These are phyloP conservation scores for Batkoa obscura DNA, from an alignment of 371 early-diverging fungal species.

Conservation along the genomic window DNA sequence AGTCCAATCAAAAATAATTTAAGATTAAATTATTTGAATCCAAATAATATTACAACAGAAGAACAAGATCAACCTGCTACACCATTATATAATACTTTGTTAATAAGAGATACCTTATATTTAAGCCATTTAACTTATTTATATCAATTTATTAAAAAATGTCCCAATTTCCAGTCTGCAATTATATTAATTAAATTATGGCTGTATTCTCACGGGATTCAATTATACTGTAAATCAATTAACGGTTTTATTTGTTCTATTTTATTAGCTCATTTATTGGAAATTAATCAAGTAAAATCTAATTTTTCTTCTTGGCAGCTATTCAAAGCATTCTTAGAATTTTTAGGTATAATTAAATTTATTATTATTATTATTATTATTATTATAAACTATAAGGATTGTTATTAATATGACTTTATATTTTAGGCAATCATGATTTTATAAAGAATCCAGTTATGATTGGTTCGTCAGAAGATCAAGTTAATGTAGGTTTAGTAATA, in stretches of 20 bases:
- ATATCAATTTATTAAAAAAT: slow-evolving; percentile 45
- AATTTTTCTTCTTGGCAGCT: slow-evolving; percentile 71
- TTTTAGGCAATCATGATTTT: no score
- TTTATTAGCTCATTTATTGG: slow-evolving; percentile 68
- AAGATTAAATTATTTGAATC: no score
- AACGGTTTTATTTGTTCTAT: slow-evolving; percentile 64
- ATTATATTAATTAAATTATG: slow-evolving; percentile 62
- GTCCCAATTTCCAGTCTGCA: slow-evolving; percentile 59
- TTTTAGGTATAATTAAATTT: slow-evolving; percentile 19
- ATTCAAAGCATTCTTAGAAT: slow-evolving; percentile 65
- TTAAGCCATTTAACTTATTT: slow-evolving; percentile 59
- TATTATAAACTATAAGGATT: no score
- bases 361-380: no score
- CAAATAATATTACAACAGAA: no score
- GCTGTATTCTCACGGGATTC: slow-evolving; percentile 55
- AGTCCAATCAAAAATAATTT: no score
- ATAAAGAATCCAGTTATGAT: no score
- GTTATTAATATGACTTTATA: no score
- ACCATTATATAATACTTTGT: slow-evolving; percentile 75
- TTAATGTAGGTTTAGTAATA: no score
- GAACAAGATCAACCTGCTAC: slow-evolving; percentile 32
- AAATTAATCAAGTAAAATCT: slow-evolving; percentile 28
- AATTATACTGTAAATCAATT: slow-evolving; percentile 21
- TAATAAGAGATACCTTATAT: slow-evolving; percentile 54
- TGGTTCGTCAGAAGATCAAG: no score